Evolutionary conservation across 1,284 basidiomycete species (phyloP).

Genomic region (Pyrrhoderma noxium): DNA sequence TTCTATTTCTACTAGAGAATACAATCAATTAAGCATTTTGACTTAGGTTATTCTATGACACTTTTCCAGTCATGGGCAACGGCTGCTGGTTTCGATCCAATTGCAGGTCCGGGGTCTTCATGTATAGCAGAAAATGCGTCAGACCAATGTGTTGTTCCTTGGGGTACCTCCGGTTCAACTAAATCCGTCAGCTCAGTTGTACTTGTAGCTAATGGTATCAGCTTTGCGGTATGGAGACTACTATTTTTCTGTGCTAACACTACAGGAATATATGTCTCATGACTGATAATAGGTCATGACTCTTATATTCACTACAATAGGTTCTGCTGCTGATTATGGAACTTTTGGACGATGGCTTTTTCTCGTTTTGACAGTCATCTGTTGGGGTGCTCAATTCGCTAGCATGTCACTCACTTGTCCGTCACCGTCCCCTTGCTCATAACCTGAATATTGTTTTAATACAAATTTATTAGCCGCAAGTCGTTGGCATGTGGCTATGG

Average conservation of each 20-base stretch:
- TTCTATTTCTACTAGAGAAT: background rate
- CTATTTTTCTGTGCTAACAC: slow-evolving; percentile 5
- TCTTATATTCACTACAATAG: slow-evolving; percentile 72
- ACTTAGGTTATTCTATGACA: slow-evolving; percentile 55
- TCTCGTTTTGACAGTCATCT: slow-evolving; percentile 62
- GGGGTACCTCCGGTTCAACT: slow-evolving; percentile 56
- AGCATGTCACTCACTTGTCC: slow-evolving; percentile 64
- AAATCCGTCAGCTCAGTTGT: slow-evolving; percentile 70
- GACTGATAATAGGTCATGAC: slow-evolving; percentile 53
- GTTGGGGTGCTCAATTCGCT: slow-evolving; percentile 75
- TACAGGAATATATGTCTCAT: background rate
- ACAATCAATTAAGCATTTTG: no score
- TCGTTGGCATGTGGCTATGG: slow-evolving; percentile 72
- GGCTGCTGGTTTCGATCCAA: slow-evolving; percentile 61
- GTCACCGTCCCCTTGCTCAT: slow-evolving; percentile 21
- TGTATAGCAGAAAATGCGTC: slow-evolving; percentile 48
- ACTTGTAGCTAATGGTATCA: slow-evolving; percentile 66
- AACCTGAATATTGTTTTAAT: background rate
- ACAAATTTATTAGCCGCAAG: slow-evolving; percentile 39
- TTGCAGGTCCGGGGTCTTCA: slow-evolving; percentile 56
- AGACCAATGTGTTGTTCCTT: slow-evolving; percentile 67
- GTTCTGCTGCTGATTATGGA: slow-evolving; percentile 77
- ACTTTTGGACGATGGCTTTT: slow-evolving; percentile 73
- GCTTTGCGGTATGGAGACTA: slow-evolving; percentile 53
- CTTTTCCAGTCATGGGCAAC: slow-evolving; percentile 68